These are phyloP conservation scores for Neoarthrinium moseri DNA, from an alignment of 2,329 filamentous ascomycete species.

Conservation along the genomic window DNA sequence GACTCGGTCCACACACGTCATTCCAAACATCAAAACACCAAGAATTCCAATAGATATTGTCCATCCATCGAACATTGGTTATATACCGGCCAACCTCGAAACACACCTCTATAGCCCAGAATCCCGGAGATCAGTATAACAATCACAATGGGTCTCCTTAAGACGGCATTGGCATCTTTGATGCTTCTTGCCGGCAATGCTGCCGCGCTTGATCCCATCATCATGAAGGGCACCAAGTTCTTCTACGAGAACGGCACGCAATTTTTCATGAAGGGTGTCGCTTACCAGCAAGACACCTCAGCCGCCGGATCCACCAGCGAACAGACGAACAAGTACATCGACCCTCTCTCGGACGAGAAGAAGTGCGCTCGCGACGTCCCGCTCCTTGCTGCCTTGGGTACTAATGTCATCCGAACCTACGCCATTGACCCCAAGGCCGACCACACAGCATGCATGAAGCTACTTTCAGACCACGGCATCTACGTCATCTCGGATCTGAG, in stretches of 20 bases:
- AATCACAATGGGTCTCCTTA: slow-evolving; percentile 26
- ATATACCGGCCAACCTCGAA: background rate
- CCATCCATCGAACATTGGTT: background rate
- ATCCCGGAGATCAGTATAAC: background rate
- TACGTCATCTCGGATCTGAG: slow-evolving; percentile 77
- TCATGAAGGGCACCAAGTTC: slow-evolving; percentile 47
- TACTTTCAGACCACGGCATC: slow-evolving; percentile 70
- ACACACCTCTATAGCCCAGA: too few species aligned
- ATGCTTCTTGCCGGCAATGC: slow-evolving; percentile 24
- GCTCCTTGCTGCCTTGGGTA: slow-evolving; percentile 62
- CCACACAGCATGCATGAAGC: slow-evolving; percentile 69
- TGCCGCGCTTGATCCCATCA: slow-evolving; percentile 27
- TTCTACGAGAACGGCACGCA: slow-evolving; percentile 63
- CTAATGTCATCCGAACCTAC: slow-evolving; percentile 77
- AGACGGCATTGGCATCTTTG: slow-evolving; percentile 24
- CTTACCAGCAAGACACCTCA: slow-evolving; percentile 68
- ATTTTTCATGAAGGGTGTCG: slow-evolving; percentile 69
- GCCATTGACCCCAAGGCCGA: slow-evolving; percentile 67
- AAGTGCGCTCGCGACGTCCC: slow-evolving; percentile 71
- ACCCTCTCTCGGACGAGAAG: slow-evolving; percentile 64
- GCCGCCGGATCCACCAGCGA: slow-evolving; percentile 32
- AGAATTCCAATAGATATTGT: background rate
- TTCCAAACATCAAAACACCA: slow-evolving; percentile 6
- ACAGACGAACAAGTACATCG: slow-evolving; percentile 54
- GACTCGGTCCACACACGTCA: slow-evolving; percentile 1